Conservation (phyloP, 2,329 filamentous ascomycete species). For the Chrysoporthe cubensis region DNA sequence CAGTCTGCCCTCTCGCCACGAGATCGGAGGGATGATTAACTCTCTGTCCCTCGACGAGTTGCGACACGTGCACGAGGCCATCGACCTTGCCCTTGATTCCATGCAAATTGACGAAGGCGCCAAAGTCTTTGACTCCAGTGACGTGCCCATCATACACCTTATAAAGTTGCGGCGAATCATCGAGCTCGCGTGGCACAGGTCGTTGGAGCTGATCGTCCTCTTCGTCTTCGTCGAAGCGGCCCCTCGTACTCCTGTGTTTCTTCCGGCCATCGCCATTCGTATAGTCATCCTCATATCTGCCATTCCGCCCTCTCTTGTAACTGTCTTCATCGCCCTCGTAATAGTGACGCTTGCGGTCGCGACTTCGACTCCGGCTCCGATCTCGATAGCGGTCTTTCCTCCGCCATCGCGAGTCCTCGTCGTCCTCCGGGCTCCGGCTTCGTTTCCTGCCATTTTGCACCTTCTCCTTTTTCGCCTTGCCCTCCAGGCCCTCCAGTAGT, state of each 20-base stretch:
- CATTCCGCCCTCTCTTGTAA: slow-evolving; percentile 49
- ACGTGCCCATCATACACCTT: slow-evolving; percentile 92
- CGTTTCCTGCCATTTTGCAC: slow-evolving; percentile 41
- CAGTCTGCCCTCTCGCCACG: slow-evolving; percentile 75
- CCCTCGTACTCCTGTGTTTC: slow-evolving; percentile 46
- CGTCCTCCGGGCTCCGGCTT: slow-evolving; percentile 46
- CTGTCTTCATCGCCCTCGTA: slow-evolving; percentile 41
- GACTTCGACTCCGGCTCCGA: slow-evolving; percentile 52
- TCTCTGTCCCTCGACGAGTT: slow-evolving; percentile 80
- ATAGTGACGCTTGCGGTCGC: slow-evolving; percentile 42
- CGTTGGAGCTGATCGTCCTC: slow-evolving; percentile 66
- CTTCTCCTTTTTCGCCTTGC: slow-evolving; percentile 54
- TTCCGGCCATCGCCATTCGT: slow-evolving; percentile 53
- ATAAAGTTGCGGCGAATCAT: slow-evolving; percentile 78
- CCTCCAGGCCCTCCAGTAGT: slow-evolving; percentile 82
- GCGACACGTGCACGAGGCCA: slow-evolving; percentile 91
- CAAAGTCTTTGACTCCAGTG: slow-evolving; percentile 93
- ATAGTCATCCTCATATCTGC: slow-evolving; percentile 60
- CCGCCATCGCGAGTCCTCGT: slow-evolving; percentile 55
- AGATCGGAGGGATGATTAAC: slow-evolving; percentile 93
- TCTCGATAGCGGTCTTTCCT: slow-evolving; percentile 47
- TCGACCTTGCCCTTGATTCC: slow-evolving; percentile 88
- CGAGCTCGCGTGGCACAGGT: slow-evolving; percentile 73
- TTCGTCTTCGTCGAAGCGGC: slow-evolving; percentile 46
- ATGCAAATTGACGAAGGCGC: slow-evolving; percentile 90